Base-by-base conservation (phyloP, 2,329 filamentous ascomycete species). In the Aureobasidium sp. region DNA sequence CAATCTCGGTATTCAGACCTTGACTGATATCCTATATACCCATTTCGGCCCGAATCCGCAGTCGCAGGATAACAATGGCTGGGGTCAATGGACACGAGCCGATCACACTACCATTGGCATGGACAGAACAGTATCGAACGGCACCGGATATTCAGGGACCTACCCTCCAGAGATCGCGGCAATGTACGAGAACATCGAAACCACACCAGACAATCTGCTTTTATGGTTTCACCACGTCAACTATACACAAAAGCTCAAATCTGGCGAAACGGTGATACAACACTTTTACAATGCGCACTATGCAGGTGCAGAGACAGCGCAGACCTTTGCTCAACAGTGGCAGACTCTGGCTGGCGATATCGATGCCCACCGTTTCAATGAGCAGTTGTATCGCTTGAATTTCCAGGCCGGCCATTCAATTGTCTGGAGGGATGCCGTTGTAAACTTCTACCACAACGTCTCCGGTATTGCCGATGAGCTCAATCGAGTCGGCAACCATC, bases 181-280 rank as follows among this genome's bases (percentile, higher is more conserved):
- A 2, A 71, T 76, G 67, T 90, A 81, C 69, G 87, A 90, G 66
- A 73, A 81, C 47, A 75, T 84, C 20, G 79, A 81, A 15, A 86
- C 82, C 0, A 89, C 87, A 0, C 86, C 87, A 0, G 87, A 89
- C 64, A 77, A 89, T 25, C 75, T 90, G 1, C 72, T 90, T 2
- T 76, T 90, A 2, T 90, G 87, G 87, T 90, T 90, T 74, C 87
- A 90, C 70, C 87, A 90, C 68, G 85, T 90, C 0, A 81, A 81
- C 3, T 90, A 88, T 70, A 87, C 84, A 0, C 82, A 87, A 42
- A 72, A 70, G 7, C 78, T 90, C 1, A 78, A 84, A 11, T 84
- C 81, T 0, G 84, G 85, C 12, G 83, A 86, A 71, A 87, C 87
- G 0, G 85, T 90, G 2, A 86, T 87, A 57, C 84, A 87, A 67